Evolutionary conservation across 371 early-diverging fungal species (phyloP), one percentile per base, ranked within the genome.

Genomic region (Mucor sp.): DNA sequence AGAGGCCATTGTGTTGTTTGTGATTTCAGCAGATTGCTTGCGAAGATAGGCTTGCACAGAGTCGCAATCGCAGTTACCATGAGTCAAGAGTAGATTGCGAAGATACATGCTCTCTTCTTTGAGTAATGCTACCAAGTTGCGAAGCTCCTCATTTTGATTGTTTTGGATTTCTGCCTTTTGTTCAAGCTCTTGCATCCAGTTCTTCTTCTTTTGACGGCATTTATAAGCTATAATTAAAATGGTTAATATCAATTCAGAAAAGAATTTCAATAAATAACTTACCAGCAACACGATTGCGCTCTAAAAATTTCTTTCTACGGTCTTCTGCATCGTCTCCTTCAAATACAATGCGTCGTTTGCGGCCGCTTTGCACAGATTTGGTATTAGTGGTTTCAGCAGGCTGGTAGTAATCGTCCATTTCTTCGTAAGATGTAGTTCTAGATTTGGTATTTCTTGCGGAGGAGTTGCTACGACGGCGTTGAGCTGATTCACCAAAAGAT

Each of bases 201-300:
- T 70, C 76, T 93, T 93, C 71, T 91, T 92, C 79, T 90, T 91
- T 77, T 91, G 91, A 57, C 93, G 83, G 68, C 92, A 93, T 75
- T 91, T 91, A 32, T 84, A 87, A 6, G 93, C 93, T 77, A 70
- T 28, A 28, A 28, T 25, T 44, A 23, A 47, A 41, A 25, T 41
- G 21, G 23, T 39, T 28, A 21, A 28, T 25, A 12, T 32, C 37
- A 35, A 41, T 23, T 25, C 15, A 41, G 35, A 6, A 23, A 27
- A 37, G 37, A 4, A 37, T 28, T 44, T 58, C 12, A 27, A 28
- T 64, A 19, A 4, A 41, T 9, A 33, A 56, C 58, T 68, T 78
- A 86, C 86, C 89, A 47, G 91, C 91, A 17, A 87, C 63, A 43
- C 91, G 80, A 68, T 90, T 90, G 33, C 89, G 73, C 77, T 90